phyloP scores from a whole-genome alignment of 148 eudicot species.

The Silene uniflora region DNA sequence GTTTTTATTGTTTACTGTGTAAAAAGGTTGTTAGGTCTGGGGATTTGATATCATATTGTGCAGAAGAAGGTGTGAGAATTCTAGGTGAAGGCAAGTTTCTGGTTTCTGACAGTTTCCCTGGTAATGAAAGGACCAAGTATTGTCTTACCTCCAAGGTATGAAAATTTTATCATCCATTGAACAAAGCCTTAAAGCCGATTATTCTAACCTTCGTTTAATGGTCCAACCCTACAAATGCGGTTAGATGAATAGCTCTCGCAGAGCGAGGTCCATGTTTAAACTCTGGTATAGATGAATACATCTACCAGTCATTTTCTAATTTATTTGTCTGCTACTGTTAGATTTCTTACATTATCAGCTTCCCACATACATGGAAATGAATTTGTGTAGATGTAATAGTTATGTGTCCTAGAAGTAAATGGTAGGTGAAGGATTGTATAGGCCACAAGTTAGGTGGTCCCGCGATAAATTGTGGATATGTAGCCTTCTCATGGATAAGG shows the following conservation, averaged over 20 bases:
- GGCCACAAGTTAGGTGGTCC: constrained; percentile 21
- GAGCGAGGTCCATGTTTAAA: too few species aligned
- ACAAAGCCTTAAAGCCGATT: too few species aligned
- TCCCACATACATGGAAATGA: constrained; percentile 18
- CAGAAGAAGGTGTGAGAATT: constrained; percentile 97
- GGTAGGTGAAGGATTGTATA: constrained; percentile 22
- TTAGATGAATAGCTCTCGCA: background rate
- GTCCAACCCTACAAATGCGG: background rate
- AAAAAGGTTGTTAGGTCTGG: constrained; percentile 93
- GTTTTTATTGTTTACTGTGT: too few species aligned
- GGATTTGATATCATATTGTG: constrained; percentile 88
- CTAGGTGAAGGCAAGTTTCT: constrained; percentile 90
- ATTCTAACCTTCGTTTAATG: background rate
- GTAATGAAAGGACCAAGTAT: constrained; percentile 95
- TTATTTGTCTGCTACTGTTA: constrained; percentile 7
- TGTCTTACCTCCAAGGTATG: constrained; percentile 93
- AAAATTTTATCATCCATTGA: too few species aligned
- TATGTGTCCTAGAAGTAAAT: background rate
- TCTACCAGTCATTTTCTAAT: too few species aligned
- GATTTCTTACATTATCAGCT: background rate
- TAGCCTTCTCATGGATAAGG: constrained; percentile 8
- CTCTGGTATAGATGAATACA: too few species aligned
- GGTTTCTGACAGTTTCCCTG: constrained; percentile 98
- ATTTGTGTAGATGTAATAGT: constrained; percentile 3
- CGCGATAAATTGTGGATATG: constrained; percentile 22